Base-by-base conservation (phyloP, 176 grass and related monocot genomes). In the Panicum miliaceum region DNA sequence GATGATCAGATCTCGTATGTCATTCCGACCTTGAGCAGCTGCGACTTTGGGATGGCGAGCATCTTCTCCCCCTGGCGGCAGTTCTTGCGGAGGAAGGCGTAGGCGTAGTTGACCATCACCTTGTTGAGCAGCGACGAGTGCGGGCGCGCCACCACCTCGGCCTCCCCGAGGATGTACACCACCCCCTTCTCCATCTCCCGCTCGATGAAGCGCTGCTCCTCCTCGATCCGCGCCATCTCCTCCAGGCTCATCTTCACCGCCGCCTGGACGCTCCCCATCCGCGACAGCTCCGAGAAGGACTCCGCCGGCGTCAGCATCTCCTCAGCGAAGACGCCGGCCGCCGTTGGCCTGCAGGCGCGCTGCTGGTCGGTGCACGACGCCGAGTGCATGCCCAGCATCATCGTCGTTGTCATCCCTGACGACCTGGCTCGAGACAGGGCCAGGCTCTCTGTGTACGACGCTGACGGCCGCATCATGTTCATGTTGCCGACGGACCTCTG, bases 1-100 rank as follows among this genome's bases (percentile, higher is more conserved):
- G 29, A 32, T 32, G 29, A 32, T 46, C 71, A 97, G 64, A 97
- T 91, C 57, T 97, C 94, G 84, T 93, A 93, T 7, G 81, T 60
- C 84, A 97, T 97, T 10, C 94, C 94, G 59, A 97, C 84, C 86
- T 97, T 97, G 69, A 97, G 89, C 53, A 97, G 46, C 37, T 97
- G 88, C 70, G 74, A 68, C 19, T 76, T 80, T 0, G 94, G 94
- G 11, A 97, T 94, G 57, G 81, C 57, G 60, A 97, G 88, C 65
- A 75, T 68, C 86, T 94, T 88, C 57, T 91, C 78, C 22, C 88
- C 86, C 12, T 94, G 87, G 27, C 89, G 73, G 81, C 84, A 88
- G 89, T 97, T 97, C 42, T 78, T 88, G 36, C 85, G 86, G 19
- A 97, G 54, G 85, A 91, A 91, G 7, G 84, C 81, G 82, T 97